phyloP scores from a whole-genome alignment of 371 early-diverging fungal genomes.

The Enterospora canceri region DNA sequence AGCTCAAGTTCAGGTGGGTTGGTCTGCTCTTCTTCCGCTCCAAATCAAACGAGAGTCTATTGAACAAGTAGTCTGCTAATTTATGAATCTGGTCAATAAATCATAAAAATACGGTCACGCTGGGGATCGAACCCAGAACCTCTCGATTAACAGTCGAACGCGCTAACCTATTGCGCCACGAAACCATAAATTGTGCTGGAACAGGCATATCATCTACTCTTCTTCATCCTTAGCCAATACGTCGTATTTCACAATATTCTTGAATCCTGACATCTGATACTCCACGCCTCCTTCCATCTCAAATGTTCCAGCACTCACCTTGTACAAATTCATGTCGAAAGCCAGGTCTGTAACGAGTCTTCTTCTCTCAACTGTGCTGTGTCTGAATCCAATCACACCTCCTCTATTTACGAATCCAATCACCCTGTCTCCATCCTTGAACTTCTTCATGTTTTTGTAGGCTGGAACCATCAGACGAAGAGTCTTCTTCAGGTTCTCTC shows the following conservation, averaged over 20 bases:
- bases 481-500: conserved; percentile 60
- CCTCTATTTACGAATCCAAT: conserved; percentile 45
- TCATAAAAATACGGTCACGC: conserved; percentile 27
- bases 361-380: conserved; percentile 45
- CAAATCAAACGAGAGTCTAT: conserved; percentile 3
- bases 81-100: too few relatives aligned
- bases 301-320: conserved; percentile 50
- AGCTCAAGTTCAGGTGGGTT: conserved; percentile 35
- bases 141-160: conserved; percentile 48
- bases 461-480: conserved; percentile 28
- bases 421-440: conserved; percentile 54
- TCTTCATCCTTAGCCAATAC: neutral
- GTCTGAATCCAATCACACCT: conserved; percentile 52
- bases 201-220: neutral
- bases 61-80: too few relatives aligned
- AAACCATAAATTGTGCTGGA: conserved; percentile 13
- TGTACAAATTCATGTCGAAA: conserved; percentile 49
- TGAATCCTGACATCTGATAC: conserved; percentile 49
- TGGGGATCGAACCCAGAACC: conserved; percentile 44
- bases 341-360: conserved; percentile 26
- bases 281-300: conserved; percentile 48
- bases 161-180: conserved; percentile 43
- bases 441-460: conserved; percentile 57
- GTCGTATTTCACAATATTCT: conserved; percentile 41
- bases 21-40: conserved; percentile 28